A percentile compares a stretch with the other conserved stretches of the same genome.
phyloP scores from a whole-genome alignment of 2,329 filamentous ascomycete genomes.

The Nemania sp. region DNA sequence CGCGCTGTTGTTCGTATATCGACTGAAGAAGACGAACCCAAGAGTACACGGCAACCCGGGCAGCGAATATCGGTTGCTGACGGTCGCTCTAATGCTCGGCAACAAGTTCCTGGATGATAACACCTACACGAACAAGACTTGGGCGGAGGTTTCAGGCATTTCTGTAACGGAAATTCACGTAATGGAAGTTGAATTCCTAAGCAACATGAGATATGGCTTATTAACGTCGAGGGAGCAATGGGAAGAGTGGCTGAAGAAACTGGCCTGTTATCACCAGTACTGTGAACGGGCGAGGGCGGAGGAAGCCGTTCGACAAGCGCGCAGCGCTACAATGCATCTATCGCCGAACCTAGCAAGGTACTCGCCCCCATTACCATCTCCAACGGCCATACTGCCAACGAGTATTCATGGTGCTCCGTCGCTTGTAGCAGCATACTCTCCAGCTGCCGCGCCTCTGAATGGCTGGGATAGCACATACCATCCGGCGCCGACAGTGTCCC shows the following conservation, averaged over 20 bases:
- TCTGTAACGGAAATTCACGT: slow-evolving; percentile 95
- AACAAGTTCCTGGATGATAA: slow-evolving; percentile 99
- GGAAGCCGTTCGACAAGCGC: slow-evolving; percentile 50
- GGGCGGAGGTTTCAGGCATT: slow-evolving; percentile 97
- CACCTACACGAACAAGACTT: slow-evolving; percentile 99
- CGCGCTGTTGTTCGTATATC: slow-evolving; percentile 91
- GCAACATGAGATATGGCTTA: slow-evolving; percentile 96
- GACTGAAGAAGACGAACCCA: slow-evolving; percentile 90
- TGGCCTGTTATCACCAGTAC: slow-evolving; percentile 85
- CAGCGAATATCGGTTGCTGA: slow-evolving; percentile 92
- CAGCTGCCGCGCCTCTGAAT: slow-evolving; percentile 51
- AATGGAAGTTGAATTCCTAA: slow-evolving; percentile 99
- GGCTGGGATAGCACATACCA: slow-evolving; percentile 56
- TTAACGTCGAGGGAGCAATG: slow-evolving; percentile 88
- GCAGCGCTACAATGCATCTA: slow-evolving; percentile 53
- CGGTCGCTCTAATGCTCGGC: slow-evolving; percentile 95
- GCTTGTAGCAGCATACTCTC: slow-evolving; percentile 57
- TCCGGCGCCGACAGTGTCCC: slow-evolving; percentile 59
- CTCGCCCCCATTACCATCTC: slow-evolving; percentile 63
- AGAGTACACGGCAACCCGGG: slow-evolving; percentile 90
- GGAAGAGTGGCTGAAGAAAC: slow-evolving; percentile 85
- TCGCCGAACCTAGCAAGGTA: slow-evolving; percentile 56
- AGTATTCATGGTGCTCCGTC: slow-evolving; percentile 52
- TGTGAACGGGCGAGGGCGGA: slow-evolving; percentile 74
- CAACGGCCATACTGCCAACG: slow-evolving; percentile 55